These are phyloP conservation scores for Bertia moriformis DNA, from an alignment of 2,329 filamentous ascomycete genomes.

Conservation along the genomic window DNA sequence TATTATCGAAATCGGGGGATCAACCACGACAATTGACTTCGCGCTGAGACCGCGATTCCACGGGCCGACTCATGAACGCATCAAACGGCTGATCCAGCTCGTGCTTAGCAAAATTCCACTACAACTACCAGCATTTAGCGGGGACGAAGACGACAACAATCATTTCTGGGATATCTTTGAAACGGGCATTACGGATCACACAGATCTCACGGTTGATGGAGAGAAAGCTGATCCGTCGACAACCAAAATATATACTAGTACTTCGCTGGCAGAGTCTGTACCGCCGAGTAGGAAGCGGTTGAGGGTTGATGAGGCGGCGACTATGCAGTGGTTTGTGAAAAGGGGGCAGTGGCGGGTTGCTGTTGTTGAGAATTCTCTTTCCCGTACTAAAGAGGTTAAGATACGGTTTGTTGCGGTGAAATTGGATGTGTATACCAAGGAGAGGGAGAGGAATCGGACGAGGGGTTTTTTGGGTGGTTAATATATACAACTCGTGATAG, in stretches of 20 bases:
- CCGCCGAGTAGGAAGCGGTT: not conserved
- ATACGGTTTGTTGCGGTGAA: not conserved
- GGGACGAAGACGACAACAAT: too few species aligned
- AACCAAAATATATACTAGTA: too few species aligned
- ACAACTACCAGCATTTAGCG: not conserved
- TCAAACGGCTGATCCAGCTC: not conserved
- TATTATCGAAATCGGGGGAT: conserved; percentile 64
- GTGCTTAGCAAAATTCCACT: not conserved
- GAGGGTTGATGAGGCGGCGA: not conserved
- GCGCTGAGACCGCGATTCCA: conserved; percentile 18
- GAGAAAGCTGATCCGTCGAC: not conserved
- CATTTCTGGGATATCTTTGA: not conserved
- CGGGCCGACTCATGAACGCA: not conserved
- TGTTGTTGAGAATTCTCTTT: not conserved
- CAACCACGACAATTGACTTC: conserved; percentile 41
- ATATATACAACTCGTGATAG: not conserved
- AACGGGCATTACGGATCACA: not conserved
- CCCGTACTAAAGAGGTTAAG: not conserved
- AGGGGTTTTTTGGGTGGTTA: not conserved
- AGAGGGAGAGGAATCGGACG: not conserved
- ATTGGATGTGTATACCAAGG: not conserved
- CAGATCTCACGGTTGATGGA: not conserved
- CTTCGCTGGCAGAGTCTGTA: not conserved
- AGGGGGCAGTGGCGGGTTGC: not conserved
- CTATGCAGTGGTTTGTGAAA: not conserved